Percentiles rank a stretch among this genome's conserved stretches.
Evolutionary conservation across 495 filamentous ascomycete species (phyloP).

Genomic region (Penicillium cinerascens): DNA sequence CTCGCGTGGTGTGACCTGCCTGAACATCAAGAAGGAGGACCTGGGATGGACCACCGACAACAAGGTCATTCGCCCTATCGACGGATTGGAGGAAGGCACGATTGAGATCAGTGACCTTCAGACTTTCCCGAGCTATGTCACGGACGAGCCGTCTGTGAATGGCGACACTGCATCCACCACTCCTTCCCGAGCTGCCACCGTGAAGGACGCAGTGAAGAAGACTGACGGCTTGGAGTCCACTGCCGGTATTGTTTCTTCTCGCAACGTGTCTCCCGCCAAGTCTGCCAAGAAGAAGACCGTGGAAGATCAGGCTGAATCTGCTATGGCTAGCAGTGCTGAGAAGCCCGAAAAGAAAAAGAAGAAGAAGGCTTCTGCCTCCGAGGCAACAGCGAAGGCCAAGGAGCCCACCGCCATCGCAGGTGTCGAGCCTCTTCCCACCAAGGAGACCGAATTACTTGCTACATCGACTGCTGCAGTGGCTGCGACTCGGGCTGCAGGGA

Average conservation of each 20-base stretch:
- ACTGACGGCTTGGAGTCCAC: conserved; percentile 22
- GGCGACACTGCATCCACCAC: conserved; percentile 38
- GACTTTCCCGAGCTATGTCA: conserved; percentile 38
- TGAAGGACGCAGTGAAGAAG: conserved; percentile 42
- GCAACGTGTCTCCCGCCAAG: conserved; percentile 43
- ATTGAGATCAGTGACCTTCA: conserved; percentile 52
- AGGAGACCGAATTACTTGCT: conserved; percentile 19
- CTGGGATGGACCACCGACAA: conserved; percentile 85
- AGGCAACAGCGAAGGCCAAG: conserved; percentile 30
- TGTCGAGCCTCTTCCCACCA: conserved; percentile 18
- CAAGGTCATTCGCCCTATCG: conserved; percentile 70
- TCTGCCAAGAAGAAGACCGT: conserved; percentile 40
- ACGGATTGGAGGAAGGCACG: conserved; percentile 65
- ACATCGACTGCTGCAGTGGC: conserved; percentile 10
- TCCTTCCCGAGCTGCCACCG: conserved; percentile 25
- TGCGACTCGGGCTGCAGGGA: conserved; percentile 5
- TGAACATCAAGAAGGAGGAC: conserved; percentile 80
- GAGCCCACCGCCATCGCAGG: conserved; percentile 20
- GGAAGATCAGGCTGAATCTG: conserved; percentile 38
- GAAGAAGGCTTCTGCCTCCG: conserved; percentile 48
- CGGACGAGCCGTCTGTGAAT: conserved; percentile 50
- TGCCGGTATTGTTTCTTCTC: conserved; percentile 31
- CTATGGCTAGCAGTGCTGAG: conserved; percentile 37
- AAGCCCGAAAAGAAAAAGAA: conserved; percentile 57
- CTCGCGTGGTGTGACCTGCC: conserved; percentile 85